Evolutionary conservation across 768 basidiomycete genomes (phyloP).

Genomic region (Kwoniella pini): DNA sequence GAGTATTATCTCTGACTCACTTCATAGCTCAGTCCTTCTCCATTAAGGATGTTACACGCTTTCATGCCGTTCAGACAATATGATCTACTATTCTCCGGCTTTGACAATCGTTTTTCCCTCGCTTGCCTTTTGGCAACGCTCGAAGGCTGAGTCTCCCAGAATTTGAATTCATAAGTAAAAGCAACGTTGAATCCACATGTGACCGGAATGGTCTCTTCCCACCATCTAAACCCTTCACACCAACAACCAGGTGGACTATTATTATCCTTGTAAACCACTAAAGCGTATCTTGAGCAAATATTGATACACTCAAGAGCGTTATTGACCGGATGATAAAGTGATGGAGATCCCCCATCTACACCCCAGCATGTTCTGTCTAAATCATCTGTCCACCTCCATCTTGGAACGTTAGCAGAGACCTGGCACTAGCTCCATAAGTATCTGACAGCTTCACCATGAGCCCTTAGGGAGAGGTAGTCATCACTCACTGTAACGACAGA

Average conservation of each 20-base stretch:
- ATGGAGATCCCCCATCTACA: neutral
- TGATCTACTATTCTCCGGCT: neutral
- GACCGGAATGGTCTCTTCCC: neutral
- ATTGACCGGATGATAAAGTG: neutral
- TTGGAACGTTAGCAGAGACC: neutral
- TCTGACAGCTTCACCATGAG: too few relatives aligned
- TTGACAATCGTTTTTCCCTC: neutral
- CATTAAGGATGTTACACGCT: neutral
- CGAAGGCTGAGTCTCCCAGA: neutral
- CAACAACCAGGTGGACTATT: neutral
- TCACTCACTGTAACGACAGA: neutral
- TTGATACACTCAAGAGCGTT: neutral
- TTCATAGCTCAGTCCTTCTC: neutral
- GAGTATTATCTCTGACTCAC: neutral
- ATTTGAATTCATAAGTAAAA: constrained; percentile 1
- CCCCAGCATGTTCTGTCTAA: neutral
- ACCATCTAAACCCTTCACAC: neutral
- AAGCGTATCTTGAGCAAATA: neutral
- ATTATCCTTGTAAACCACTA: neutral
- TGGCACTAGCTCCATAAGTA: too few relatives aligned
- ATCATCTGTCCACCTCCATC: neutral
- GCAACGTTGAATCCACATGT: neutral
- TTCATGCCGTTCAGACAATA: neutral
- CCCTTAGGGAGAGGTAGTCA: neutral
- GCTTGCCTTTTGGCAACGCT: neutral